phyloP scores from a whole-genome alignment of 306 rosid genomes.

The Abrus precatorius region DNA sequence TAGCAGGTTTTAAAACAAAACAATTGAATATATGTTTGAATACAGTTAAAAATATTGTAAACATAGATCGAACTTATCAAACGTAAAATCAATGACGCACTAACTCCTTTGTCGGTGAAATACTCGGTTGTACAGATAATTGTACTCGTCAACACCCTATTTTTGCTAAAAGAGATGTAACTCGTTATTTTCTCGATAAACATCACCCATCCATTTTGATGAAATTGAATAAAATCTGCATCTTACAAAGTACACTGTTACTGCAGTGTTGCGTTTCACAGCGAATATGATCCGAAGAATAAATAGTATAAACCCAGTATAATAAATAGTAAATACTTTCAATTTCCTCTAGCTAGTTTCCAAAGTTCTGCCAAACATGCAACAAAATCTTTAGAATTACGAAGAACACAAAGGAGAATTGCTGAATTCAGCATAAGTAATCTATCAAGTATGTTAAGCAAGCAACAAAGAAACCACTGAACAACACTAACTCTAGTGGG shows the following conservation, averaged over 20 bases:
- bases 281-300: not conserved
- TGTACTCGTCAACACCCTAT: too few species aligned
- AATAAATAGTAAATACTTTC: not conserved
- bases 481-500: constrained; percentile 1
- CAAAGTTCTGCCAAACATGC: constrained; percentile 3
- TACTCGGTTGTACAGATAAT: too few species aligned
- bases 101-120: too few species aligned
- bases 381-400: not conserved
- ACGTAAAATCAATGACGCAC: too few species aligned
- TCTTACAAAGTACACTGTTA: not conserved
- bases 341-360: not conserved
- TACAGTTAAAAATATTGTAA: too few species aligned
- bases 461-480: constrained; percentile 16
- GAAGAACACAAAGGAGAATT: constrained; percentile 1
- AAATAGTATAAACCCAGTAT: not conserved
- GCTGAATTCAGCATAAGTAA: constrained; percentile 6
- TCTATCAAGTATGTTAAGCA: constrained; percentile 9
- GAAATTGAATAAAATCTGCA: too few species aligned
- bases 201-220: too few species aligned
- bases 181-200: too few species aligned
- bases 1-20: too few species aligned
- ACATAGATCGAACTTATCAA: too few species aligned
- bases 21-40: too few species aligned
- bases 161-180: too few species aligned
- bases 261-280: not conserved